Base-by-base conservation (phyloP, 495 filamentous ascomycete genomes). In the Chaetomium cochliodes region DNA sequence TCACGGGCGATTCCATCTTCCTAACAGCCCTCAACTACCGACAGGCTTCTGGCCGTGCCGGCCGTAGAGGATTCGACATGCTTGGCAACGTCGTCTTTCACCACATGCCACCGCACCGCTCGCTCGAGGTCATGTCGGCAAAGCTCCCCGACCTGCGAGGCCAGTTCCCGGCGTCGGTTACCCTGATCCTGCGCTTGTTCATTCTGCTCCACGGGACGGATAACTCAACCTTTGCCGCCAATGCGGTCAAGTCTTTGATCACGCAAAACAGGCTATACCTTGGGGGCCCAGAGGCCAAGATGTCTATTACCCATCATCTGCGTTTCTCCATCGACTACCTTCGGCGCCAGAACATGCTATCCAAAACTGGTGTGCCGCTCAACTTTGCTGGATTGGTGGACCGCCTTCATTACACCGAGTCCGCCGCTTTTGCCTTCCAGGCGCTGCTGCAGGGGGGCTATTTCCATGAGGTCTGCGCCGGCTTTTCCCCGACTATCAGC, bases 41-140 rank as follows among this genome's bases (percentile, higher is more conserved):
- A 11, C 90, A 93, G 74, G 87, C 86, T 11, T 84, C 89, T 60
- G 90, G 90, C 70, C 86, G 90, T 77, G 86, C 90, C 33, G 90
- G 90, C 57, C 86, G 90, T 72, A 86, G 90, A 70, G 90, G 90
- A 25, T 93, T 93, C 66, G 90, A 93, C 69, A 72, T 90, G 20
- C 79, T 93, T 12, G 90, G 90, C 57, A 93, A 93, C 71, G 88
- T 93, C 5, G 86, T 92, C 5, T 92, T 92, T 75, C 87, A 88
- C 64, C 78, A 80, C 0, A 77, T 91, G 33, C 72, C 81, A 1
- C 65, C 69, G 2, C 74, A 73, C 44, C 88, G 89, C 62, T 81
- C 83, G 0, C 81, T 80, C 52, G 81, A 87, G 7, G 80, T 92
- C 16, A 79, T 92, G 41, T 90, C 88, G 62, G 90, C 89, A 0